Evolutionary conservation across 1,139 yeast genomes (phyloP).

Genomic region (Groenewaldozyma auringiensis): DNA sequence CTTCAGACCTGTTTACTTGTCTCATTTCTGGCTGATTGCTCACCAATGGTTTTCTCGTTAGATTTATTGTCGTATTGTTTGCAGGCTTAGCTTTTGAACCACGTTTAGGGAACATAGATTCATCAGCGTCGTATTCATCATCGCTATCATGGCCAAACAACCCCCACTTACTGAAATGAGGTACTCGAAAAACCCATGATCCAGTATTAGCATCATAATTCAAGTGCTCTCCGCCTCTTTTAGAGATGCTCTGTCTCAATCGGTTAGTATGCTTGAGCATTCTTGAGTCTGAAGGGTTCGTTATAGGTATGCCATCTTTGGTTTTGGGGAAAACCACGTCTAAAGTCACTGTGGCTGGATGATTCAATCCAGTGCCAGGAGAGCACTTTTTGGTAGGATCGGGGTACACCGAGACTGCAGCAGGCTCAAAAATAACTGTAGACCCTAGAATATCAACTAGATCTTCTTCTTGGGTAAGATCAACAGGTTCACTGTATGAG

Average conservation of each 20-base stretch:
- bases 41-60: not conserved
- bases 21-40: not conserved
- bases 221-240: conserved; percentile 68
- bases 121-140: conserved; percentile 44
- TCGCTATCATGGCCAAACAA: conserved; percentile 51
- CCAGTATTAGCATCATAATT: conserved; percentile 75
- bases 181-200: conserved; percentile 73
- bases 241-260: conserved; percentile 39
- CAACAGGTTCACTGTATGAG: conserved; percentile 65
- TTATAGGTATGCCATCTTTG: conserved; percentile 28
- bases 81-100: not conserved
- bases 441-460: conserved; percentile 46
- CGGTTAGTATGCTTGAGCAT: conserved; percentile 39
- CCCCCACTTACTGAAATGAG: conserved; percentile 95
- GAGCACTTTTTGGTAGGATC: conserved; percentile 49
- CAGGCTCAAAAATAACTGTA: conserved; percentile 48
- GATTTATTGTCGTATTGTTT: no score
- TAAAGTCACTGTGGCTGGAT: conserved; percentile 75
- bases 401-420: conserved; percentile 61
- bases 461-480: conserved; percentile 47
- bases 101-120: not conserved
- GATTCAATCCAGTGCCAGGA: conserved; percentile 67
- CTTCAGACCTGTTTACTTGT: not conserved
- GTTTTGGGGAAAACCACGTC: conserved; percentile 46
- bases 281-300: conserved; percentile 38